Base-by-base conservation (phyloP, 352 stramenopile genomes). In the Globisporangium splendens region DNA sequence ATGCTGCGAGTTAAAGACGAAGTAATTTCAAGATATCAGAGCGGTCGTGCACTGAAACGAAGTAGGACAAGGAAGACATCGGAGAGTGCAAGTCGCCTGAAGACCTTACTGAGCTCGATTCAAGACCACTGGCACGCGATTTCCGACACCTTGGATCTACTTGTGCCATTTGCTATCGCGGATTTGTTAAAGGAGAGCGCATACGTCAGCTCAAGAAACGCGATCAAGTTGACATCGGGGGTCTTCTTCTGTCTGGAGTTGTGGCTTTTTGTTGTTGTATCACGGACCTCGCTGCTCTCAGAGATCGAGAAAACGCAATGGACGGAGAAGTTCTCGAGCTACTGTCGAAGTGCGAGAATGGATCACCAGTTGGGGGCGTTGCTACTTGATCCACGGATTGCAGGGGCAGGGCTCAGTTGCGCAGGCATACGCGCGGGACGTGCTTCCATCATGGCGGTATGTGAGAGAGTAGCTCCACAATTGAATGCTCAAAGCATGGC, bases 381-480 rank as follows among this genome's bases (percentile, higher is more conserved):
- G 48, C 41, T 67, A 15, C 50, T 67, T 41, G 55, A 67, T 24
- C 61, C 61, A 11, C 61, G 61, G 42, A 17, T 55, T 24, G 39
- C 22, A 11, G 61, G 61, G n/a, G 31, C 50, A 15, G 61, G 61
- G 6, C 44, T 67, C 11, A 63, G 42, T 35, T 21, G 28, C 33
- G 35, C 31, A 13, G 61, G 55, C 4, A 10, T 12, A 13, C 17
- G n/a, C 14, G 54, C 55, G 3, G 48, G 50, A 21, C 59, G 46
- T 33, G 42, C 51, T 4, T 51, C 33, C 44, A 53, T 65, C 10
- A 11, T 55, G 44, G 24, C 35, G 1, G n/a, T 59, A 8, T 46
- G 21, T 3, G 8, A 28, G 50, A 35, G 46, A 14, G 13, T 48
- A 11, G 24, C 17, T 18, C 51, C 59, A 21, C 14, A 22, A 13